These are phyloP conservation scores for Yamadazyma siamensis DNA, from an alignment of 1,139 yeast genomes.

Conservation along the genomic window DNA sequence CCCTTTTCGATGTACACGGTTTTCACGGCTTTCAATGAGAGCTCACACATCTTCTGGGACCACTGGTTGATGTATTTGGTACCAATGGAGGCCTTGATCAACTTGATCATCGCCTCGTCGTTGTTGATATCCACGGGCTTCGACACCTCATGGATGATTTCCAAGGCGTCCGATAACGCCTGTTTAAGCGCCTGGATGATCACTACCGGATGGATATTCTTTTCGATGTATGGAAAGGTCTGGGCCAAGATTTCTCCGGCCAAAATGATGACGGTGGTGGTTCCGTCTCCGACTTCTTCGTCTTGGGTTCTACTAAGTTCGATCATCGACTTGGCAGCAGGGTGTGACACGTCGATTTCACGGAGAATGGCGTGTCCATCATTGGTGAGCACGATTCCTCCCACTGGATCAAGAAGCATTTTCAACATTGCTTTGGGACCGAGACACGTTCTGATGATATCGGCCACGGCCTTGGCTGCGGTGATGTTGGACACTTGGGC, in stretches of 20 bases:
- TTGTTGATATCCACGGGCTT: slow-evolving; percentile 79
- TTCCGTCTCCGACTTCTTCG: slow-evolving; percentile 99
- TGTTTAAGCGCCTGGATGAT: slow-evolving; percentile 91
- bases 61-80: slow-evolving; percentile 92
- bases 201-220: slow-evolving; percentile 94
- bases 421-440: slow-evolving; percentile 99
- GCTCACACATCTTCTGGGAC: slow-evolving; percentile 87
- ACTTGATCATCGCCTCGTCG: slow-evolving; percentile 81
- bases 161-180: slow-evolving; percentile 88
- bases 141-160: slow-evolving; percentile 80
- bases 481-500: slow-evolving; percentile 97
- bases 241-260: slow-evolving; percentile 98
- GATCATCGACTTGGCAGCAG: slow-evolving; percentile 98
- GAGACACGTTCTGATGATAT: slow-evolving; percentile 92
- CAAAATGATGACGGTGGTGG: slow-evolving; percentile 89
- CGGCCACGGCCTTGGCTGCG: slow-evolving; percentile 98
- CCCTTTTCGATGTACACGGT: slow-evolving; percentile 72
- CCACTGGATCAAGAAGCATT: slow-evolving; percentile 98
- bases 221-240: slow-evolving; percentile 89
- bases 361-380: slow-evolving; percentile 95
- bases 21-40: slow-evolving; percentile 84
- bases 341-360: slow-evolving; percentile 91
- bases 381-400: slow-evolving; percentile 94
- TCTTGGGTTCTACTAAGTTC: slow-evolving; percentile 97
- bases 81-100: slow-evolving; percentile 90